Percentiles rank a stretch among this genome's conserved stretches.
These are phyloP conservation scores for Calonectria fujianensis DNA, from an alignment of 2,329 filamentous ascomycete genomes.

Conservation along the genomic window DNA sequence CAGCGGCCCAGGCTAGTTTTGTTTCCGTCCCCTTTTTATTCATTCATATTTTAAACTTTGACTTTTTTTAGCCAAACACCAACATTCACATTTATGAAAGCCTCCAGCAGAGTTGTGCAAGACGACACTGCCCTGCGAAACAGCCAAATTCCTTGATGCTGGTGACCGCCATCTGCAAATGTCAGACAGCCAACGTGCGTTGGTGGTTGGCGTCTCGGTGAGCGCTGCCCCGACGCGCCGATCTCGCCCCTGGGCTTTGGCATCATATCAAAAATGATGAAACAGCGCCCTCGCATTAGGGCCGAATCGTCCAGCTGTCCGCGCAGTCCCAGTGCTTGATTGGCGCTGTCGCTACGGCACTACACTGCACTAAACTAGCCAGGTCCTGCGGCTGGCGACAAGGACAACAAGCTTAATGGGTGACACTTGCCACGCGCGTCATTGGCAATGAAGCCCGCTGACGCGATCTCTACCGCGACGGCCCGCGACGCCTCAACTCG, in stretches of 20 bases:
- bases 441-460: neutral
- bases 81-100: neutral
- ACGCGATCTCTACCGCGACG: neutral
- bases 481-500: neutral
- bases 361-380: neutral
- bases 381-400: neutral
- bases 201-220: neutral
- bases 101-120: neutral
- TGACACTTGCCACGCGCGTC: neutral
- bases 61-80: neutral
- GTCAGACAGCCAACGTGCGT: conserved; percentile 30
- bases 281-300: conserved; percentile 1
- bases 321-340: neutral
- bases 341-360: neutral
- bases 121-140: conserved; percentile 45
- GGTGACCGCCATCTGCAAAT: conserved; percentile 31
- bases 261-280: conserved; percentile 1
- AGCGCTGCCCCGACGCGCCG: neutral
- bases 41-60: neutral
- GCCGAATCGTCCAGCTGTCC: neutral
- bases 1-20: neutral
- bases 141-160: conserved; percentile 58
- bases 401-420: neutral
- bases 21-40: neutral
- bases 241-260: neutral